These are phyloP conservation scores for Bruguiera parviflora DNA, from an alignment of 345 rosid species.

Conservation along the genomic window DNA sequence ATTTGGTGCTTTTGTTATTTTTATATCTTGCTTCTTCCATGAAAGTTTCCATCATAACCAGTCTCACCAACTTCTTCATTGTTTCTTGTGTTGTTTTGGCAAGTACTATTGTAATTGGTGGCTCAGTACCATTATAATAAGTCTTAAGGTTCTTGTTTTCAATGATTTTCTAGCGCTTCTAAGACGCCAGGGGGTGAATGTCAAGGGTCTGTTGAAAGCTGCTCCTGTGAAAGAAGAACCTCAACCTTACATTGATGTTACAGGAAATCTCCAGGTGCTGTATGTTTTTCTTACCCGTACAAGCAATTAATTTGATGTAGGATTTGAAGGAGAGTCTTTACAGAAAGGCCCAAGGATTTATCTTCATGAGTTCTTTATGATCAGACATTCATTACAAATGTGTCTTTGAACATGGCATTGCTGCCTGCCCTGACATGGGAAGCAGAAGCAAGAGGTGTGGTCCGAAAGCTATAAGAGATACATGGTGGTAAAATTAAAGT, in stretches of 20 bases:
- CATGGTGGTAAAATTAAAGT: neutral
- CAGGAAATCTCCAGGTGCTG: slow-evolving; percentile 88
- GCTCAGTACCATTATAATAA: neutral
- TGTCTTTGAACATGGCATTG: neutral
- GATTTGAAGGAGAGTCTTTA: neutral
- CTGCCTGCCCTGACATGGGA: neutral
- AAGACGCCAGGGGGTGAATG: slow-evolving; percentile 90
- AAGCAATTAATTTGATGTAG: slow-evolving; percentile 3
- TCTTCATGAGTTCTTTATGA: too few species aligned
- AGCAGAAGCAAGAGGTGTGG: neutral
- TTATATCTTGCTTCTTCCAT: slow-evolving; percentile 8
- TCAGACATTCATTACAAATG: neutral
- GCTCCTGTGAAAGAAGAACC: slow-evolving; percentile 83
- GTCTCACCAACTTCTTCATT: neutral
- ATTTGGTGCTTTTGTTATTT: slow-evolving; percentile 5
- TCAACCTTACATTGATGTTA: slow-evolving; percentile 81
- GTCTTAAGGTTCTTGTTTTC: slow-evolving; percentile 12
- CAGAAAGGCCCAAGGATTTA: too few species aligned
- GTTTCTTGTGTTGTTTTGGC: neutral
- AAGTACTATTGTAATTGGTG: neutral
- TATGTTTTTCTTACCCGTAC: neutral
- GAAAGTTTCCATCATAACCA: neutral
- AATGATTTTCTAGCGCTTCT: slow-evolving; percentile 59
- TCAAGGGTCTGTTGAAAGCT: slow-evolving; percentile 79
- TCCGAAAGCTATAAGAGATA: neutral